Base-by-base conservation (phyloP, 2,329 filamentous ascomycete species). In the Cryphonectria carpinicola region DNA sequence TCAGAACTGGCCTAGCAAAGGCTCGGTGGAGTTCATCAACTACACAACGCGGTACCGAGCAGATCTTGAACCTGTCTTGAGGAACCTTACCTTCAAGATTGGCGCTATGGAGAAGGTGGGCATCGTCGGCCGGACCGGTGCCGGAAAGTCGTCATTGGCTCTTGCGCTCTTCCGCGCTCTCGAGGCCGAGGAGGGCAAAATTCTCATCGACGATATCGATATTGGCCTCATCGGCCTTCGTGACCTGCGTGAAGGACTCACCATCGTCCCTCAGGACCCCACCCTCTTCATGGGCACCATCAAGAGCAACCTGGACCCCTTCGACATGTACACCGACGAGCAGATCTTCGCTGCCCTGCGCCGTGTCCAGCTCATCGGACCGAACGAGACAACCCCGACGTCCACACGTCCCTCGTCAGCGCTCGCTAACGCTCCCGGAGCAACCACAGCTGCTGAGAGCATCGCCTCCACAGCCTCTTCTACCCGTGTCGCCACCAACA, bases 191-290 rank as follows among this genome's bases (percentile, higher is more conserved):
- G 87, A 89, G 74, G 96, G 96, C 76, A 93, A 92, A 79, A 97
- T 99, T 73, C 78, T 97, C 28, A 93, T 99, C 68, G 96, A 99
- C 75, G 92, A 91, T 73, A 84, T 99, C n/a, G 93, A 98, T 77
- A 94, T 98, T 77, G 91, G 93, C 66, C 84, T 87, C 73, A 98
- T 99, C 74, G 96, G 96, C 8, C 87, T 99, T n/a, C 92, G 93
- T 74, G 95, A 98, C 81, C 85, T 99, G 76, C 92, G 96, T 69
- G 92, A 97, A 82, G 92, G 93, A 63, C 97, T 99, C 76, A 98
- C 97, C 0, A 98, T 99, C 81, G 96, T 99, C 70, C 96, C 96
- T 39, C 96, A 99, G 83, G 96, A 99, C 78, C 96, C 93, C 68
- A 98, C 95, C 0, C 86, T 98, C 0, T 98, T 98, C 82, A 95